phyloP scores from a whole-genome alignment of 164 flowering plant genomes.

The Malania oleifera region DNA sequence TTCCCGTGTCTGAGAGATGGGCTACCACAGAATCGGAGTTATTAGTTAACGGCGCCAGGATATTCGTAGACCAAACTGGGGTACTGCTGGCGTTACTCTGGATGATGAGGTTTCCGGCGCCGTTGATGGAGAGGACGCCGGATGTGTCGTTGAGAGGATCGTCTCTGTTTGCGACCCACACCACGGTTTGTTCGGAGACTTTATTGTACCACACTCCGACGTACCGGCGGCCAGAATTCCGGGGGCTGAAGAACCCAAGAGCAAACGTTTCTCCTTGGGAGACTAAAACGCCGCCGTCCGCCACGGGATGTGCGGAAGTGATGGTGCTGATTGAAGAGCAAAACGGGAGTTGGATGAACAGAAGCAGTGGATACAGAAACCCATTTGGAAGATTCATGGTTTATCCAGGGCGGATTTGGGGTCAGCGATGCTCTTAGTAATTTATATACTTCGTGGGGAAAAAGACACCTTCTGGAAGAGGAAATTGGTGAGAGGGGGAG shows the following conservation, averaged over 20 bases:
- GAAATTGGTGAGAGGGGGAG: no score
- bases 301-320: conserved; percentile 9
- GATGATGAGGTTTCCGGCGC: conserved; percentile 23
- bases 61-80: conserved; percentile 30
- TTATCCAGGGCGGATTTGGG: no score
- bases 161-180: conserved; percentile 61
- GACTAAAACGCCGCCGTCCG: conserved; percentile 22
- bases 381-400: no score
- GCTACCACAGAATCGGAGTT: conserved; percentile 19
- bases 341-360: neutral
- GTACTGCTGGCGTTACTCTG: neutral
- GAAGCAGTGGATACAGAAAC: no score
- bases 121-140: conserved; percentile 25
- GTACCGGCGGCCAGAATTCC: conserved; percentile 22
- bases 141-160: conserved; percentile 33
- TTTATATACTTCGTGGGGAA: no score
- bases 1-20: conserved; percentile 43
- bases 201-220: conserved; percentile 49
- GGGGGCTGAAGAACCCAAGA: conserved; percentile 47
- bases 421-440: no score
- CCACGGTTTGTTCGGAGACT: conserved; percentile 15
- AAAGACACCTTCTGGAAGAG: no score
- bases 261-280: conserved; percentile 24
- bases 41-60: neutral
- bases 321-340: conserved; percentile 14